A percentile compares a stretch with the other conserved stretches of the same genome.
Conservation (phyloP, 2,329 filamentous ascomycete genomes). For the Fusarium lyarnte region DNA sequence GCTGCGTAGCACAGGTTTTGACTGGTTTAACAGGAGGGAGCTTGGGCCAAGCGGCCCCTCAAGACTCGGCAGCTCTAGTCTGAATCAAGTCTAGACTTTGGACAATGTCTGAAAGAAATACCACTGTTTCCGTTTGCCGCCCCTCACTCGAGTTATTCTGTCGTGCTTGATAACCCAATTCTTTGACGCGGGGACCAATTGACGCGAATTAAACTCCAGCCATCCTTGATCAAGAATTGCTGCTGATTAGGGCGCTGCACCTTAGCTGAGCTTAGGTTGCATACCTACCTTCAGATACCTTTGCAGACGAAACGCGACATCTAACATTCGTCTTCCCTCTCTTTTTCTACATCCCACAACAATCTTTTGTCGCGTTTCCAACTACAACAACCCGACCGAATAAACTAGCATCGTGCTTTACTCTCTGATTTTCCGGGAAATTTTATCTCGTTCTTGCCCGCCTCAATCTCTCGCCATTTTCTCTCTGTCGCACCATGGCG, state of each 20-base stretch:
- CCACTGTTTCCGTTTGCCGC: rapidly evolving
- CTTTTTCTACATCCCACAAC: constrained; percentile 16
- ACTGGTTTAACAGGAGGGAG: constrained; percentile 22
- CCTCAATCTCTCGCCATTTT: background rate
- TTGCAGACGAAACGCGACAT: constrained; percentile 9
- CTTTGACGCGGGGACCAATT: background rate
- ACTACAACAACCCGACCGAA: background rate
- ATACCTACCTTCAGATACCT: background rate
- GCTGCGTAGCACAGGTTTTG: constrained; percentile 11
- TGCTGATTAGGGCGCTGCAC: background rate
- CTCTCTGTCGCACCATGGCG: constrained; percentile 40
- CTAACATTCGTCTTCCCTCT: constrained; percentile 3
- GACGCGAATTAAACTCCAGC: constrained; percentile 26
- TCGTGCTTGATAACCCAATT: background rate
- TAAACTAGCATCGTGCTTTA: background rate
- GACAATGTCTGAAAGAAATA: constrained; percentile 17
- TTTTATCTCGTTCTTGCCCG: background rate
- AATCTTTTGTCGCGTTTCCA: background rate
- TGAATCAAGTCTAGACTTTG: background rate
- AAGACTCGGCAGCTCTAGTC: background rate
- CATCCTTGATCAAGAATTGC: constrained; percentile 21
- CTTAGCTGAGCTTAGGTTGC: background rate
- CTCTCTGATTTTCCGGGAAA: constrained; percentile 15
- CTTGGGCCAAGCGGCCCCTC: constrained; percentile 30
- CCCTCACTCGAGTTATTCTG: constrained; percentile 8